Evolutionary conservation across 768 basidiomycete species (phyloP).

Genomic region (Collybia sp.): DNA sequence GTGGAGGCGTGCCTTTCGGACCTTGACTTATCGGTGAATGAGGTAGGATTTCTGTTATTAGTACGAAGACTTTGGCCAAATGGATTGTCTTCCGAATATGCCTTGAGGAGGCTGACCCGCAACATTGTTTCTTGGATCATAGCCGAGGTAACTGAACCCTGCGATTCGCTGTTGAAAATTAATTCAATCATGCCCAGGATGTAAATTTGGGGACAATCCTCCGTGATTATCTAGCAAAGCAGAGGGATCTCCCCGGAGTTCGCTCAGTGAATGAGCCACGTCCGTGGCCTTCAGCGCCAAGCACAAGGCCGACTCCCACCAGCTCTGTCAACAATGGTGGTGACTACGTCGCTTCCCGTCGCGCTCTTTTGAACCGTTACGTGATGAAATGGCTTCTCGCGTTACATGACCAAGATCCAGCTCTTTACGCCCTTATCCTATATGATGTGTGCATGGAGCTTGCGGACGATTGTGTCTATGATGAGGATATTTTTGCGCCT

Average conservation of each 20-base stretch:
- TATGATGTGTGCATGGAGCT: slow-evolving; percentile 51
- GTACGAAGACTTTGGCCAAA: slow-evolving; percentile 70
- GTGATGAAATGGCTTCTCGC: slow-evolving; percentile 65
- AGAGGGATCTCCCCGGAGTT: slow-evolving; percentile 60
- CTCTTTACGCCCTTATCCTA: slow-evolving; percentile 44
- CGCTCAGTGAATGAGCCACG: slow-evolving; percentile 35
- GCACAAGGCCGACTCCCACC: slow-evolving; percentile 28
- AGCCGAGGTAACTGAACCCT: slow-evolving; percentile 47
- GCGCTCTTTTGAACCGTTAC: slow-evolving; percentile 49
- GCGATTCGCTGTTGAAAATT: not conserved
- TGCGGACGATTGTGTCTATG: slow-evolving; percentile 20
- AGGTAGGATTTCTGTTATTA: slow-evolving; percentile 69
- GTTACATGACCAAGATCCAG: slow-evolving; percentile 57
- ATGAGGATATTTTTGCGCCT: slow-evolving; percentile 8
- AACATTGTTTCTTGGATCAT: slow-evolving; percentile 67
- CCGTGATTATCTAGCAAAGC: slow-evolving; percentile 60
- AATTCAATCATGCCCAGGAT: slow-evolving; percentile 38
- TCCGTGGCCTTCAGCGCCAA: slow-evolving; percentile 51
- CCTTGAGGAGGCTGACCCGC: slow-evolving; percentile 53
- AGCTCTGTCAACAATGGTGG: slow-evolving; percentile 56
- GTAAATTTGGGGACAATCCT: slow-evolving; percentile 61
- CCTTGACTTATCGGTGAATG: slow-evolving; percentile 69
- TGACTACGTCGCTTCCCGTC: slow-evolving; percentile 62
- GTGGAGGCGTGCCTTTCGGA: slow-evolving; percentile 70
- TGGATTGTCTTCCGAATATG: slow-evolving; percentile 68